These are phyloP conservation scores for Solanum etuberosum DNA, from an alignment of 257 asterid species.

Conservation along the genomic window DNA sequence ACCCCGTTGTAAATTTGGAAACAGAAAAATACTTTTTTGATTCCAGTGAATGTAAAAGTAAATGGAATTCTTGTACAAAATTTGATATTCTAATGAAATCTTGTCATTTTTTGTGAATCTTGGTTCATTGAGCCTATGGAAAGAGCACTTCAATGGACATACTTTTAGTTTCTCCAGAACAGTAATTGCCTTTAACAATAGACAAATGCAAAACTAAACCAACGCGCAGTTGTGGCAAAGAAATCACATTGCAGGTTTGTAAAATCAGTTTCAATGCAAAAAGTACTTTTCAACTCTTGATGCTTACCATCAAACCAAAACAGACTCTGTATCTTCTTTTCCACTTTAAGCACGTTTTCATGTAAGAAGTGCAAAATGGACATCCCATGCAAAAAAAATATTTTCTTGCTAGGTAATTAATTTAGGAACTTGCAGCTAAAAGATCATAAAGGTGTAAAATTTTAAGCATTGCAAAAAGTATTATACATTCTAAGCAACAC, in stretches of 20 bases:
- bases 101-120: background rate
- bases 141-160: background rate
- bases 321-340: background rate
- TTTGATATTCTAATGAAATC: background rate
- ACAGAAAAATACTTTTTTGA: background rate
- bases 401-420: background rate
- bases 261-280: background rate
- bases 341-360: background rate
- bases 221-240: background rate
- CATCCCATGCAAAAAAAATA: background rate
- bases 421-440: background rate
- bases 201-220: background rate
- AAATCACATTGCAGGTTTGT: background rate
- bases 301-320: background rate
- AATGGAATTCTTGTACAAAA: background rate
- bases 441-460: background rate
- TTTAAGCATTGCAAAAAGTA: background rate
- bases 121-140: background rate
- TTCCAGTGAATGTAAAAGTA: background rate
- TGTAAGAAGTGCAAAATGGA: background rate
- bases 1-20: background rate
- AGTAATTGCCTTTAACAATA: background rate
- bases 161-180: background rate
- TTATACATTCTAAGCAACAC: background rate
- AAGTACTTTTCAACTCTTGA: background rate